These are phyloP conservation scores for Leptographium galeiforme DNA, from an alignment of 2,329 filamentous ascomycete species.

Conservation along the genomic window DNA sequence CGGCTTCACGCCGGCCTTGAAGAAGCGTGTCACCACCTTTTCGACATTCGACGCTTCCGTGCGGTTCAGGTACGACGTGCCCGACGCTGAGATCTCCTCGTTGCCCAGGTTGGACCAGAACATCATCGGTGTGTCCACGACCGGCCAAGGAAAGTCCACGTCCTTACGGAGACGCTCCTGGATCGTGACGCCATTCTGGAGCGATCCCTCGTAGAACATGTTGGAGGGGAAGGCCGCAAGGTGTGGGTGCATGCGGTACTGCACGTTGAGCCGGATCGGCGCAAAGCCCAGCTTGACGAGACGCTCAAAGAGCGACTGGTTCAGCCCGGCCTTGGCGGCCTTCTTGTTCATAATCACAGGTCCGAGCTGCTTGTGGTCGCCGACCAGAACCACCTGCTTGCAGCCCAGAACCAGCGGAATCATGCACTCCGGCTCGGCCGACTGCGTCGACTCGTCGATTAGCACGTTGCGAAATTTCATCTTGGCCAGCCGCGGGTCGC, in stretches of 20 bases:
- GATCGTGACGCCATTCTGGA: conserved; percentile 92
- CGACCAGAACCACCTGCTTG: conserved; percentile 97
- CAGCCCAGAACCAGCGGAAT: conserved; percentile 93
- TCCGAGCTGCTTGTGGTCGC: conserved; percentile 94
- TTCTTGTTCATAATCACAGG: conserved; percentile 99
- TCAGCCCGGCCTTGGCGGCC: conserved; percentile 90
- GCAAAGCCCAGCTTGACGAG: conserved; percentile 81
- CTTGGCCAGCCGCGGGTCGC: conserved; percentile 87
- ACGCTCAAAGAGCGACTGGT: conserved; percentile 97
- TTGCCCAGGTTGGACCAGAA: conserved; percentile 98
- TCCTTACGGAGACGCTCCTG: conserved; percentile 79
- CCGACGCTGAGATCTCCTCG: conserved; percentile 94
- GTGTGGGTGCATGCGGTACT: conserved; percentile 98
- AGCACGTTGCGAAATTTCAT: conserved; percentile 97
- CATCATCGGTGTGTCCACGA: conserved; percentile 94
- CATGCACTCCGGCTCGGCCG: conserved; percentile 97
- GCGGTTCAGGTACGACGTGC: conserved; percentile 94
- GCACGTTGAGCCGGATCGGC: conserved; percentile 87
- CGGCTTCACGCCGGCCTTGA: conserved; percentile 95
- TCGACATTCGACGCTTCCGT: conserved; percentile 96
- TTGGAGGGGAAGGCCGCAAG: conserved; percentile 95
- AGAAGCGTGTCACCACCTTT: conserved; percentile 96
- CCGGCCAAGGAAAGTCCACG: conserved; percentile 96
- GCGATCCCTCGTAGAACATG: conserved; percentile 97
- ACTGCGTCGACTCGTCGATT: conserved; percentile 97